Conservation (phyloP, 208 protist genomes). For the Lotmaria passim region DNA sequence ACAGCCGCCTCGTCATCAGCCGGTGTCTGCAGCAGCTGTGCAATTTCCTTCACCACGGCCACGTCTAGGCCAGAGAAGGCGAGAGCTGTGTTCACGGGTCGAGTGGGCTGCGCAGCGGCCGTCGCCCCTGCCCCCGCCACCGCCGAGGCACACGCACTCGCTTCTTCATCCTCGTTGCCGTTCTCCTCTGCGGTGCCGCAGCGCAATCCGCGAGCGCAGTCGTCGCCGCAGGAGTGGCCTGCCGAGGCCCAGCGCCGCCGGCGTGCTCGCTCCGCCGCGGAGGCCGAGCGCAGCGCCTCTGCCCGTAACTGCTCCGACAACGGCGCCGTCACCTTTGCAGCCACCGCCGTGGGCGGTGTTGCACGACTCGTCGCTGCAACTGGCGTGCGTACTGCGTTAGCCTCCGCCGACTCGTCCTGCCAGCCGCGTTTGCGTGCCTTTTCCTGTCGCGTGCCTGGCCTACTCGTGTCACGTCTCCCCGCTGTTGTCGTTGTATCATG, state of each 20-base stretch:
- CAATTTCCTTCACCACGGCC: conserved; percentile 39
- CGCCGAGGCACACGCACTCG: neutral
- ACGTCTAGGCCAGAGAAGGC: conserved; percentile 34
- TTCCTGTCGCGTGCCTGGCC: neutral
- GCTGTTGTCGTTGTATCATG: neutral
- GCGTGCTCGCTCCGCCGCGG: neutral
- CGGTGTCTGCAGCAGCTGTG: conserved; percentile 9
- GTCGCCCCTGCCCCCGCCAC: no score
- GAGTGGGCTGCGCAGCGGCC: neutral
- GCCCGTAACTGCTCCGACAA: conserved; percentile 13
- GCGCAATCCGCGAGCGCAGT: conserved; percentile 13
- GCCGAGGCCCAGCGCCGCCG: neutral
- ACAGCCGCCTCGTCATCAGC: conserved; percentile 3
- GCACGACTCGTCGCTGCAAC: neutral
- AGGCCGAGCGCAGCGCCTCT: neutral
- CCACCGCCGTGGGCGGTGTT: conserved; percentile 6
- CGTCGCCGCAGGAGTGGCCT: neutral
- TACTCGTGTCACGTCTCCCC: neutral
- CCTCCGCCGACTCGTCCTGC: neutral
- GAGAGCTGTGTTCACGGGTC: conserved; percentile 30
- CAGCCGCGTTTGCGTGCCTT: conserved; percentile 14
- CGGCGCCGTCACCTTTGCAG: neutral
- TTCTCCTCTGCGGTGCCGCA: conserved; percentile 10
- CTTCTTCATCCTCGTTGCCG: no score
- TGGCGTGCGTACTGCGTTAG: no score